These are phyloP conservation scores for Setaria italica DNA, from an alignment of 202 grass and related monocot species.

Conservation along the genomic window DNA sequence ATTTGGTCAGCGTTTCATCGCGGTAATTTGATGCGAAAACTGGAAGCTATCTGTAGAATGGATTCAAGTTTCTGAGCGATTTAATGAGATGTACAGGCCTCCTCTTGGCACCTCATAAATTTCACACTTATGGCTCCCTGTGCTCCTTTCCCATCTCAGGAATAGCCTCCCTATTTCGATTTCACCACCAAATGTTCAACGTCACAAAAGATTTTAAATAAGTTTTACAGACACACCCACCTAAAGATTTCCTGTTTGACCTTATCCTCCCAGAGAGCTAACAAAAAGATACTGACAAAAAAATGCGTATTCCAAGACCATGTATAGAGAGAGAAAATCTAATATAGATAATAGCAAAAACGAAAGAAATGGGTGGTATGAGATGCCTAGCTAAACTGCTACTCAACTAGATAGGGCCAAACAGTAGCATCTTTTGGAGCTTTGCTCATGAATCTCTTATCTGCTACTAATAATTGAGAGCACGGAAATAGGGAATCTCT, in stretches of 20 bases:
- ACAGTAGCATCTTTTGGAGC: constrained; percentile 57
- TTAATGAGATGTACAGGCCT: constrained; percentile 48
- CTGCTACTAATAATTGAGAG: constrained; percentile 48
- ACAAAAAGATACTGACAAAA: constrained; percentile 40
- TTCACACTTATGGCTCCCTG: constrained; percentile 55
- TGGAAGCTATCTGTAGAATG: constrained; percentile 25
- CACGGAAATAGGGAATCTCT: constrained; percentile 49
- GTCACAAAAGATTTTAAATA: constrained; percentile 22
- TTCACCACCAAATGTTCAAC: constrained; percentile 36
- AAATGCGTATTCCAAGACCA: constrained; percentile 14
- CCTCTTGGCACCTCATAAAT: constrained; percentile 50
- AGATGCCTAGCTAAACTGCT: constrained; percentile 30
- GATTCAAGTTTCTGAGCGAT: constrained; percentile 40
- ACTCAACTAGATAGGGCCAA: constrained; percentile 37
- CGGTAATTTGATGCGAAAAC: constrained; percentile 15
- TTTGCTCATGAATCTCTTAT: constrained; percentile 59
- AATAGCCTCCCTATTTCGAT: constrained; percentile 10
- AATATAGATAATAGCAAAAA: background rate
- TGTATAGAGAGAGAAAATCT: constrained; percentile 10
- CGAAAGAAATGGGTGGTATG: constrained; percentile 10
- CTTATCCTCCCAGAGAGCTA: constrained; percentile 34
- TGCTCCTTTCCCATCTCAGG: constrained; percentile 18
- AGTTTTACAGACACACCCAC: constrained; percentile 12
- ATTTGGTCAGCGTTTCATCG: background rate
- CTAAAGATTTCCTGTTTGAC: constrained; percentile 51